Evolutionary conservation across 2,329 filamentous ascomycete species (phyloP).

Genomic region (Fusarium pseudocircinatum): DNA sequence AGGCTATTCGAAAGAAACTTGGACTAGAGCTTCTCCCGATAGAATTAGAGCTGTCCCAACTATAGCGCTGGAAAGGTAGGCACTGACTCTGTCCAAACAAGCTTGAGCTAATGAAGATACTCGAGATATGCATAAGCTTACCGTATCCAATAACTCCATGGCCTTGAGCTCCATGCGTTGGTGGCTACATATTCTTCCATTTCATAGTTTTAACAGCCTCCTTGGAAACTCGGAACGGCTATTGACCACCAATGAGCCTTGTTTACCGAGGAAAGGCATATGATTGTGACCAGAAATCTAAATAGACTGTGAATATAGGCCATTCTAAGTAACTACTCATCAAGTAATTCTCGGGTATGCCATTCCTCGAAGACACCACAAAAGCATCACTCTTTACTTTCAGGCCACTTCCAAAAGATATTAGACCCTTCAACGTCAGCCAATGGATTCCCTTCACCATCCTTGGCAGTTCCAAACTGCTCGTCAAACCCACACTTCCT

Average conservation of each 20-base stretch:
- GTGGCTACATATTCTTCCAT: neutral
- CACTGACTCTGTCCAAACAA: too few relatives aligned
- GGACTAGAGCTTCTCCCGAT: fast-evolving
- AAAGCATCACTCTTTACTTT: neutral
- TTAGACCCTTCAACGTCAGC: conserved; percentile 7
- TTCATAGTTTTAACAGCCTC: fast-evolving
- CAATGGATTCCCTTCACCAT: conserved; percentile 28
- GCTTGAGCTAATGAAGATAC: too few relatives aligned
- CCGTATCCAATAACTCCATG: fast-evolving
- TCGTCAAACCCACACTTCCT: conserved; percentile 32
- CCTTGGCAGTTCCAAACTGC: conserved; percentile 15
- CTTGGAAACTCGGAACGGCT: too few relatives aligned
- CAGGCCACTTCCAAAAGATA: conserved; percentile 37
- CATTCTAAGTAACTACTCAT: too few relatives aligned
- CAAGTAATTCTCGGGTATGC: too few relatives aligned
- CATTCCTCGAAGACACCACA: too few relatives aligned
- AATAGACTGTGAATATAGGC: too few relatives aligned
- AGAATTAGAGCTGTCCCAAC: neutral
- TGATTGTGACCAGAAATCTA: too few relatives aligned
- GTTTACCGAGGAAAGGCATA: too few relatives aligned
- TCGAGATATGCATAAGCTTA: fast-evolving
- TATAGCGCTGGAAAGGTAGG: neutral
- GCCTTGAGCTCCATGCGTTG: too few relatives aligned
- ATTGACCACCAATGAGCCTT: too few relatives aligned
- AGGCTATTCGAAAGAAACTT: too few relatives aligned